These are phyloP conservation scores for Aspergillus pseudotamarii DNA, from an alignment of 2,329 filamentous ascomycete species.

Conservation along the genomic window DNA sequence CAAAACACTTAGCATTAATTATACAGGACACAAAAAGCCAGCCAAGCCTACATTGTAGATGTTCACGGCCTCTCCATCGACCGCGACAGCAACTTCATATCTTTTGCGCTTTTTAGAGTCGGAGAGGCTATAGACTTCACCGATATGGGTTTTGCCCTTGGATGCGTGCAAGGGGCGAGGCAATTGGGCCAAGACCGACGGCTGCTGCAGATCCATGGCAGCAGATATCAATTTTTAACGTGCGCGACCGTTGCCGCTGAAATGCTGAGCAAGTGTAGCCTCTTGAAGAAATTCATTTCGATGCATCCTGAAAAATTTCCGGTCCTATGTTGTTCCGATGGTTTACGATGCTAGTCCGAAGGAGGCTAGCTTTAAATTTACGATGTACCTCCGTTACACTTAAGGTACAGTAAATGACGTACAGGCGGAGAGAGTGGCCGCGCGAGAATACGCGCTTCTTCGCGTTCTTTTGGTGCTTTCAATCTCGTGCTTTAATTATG, in stretches of 20 bases:
- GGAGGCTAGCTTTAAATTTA: neutral
- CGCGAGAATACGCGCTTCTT: slow-evolving; percentile 23
- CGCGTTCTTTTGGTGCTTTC: slow-evolving; percentile 20
- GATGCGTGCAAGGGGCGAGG: slow-evolving; percentile 46
- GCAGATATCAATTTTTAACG: slow-evolving; percentile 1
- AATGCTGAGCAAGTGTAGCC: slow-evolving; percentile 1
- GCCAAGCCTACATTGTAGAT: slow-evolving; percentile 60
- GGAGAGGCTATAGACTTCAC: slow-evolving; percentile 56
- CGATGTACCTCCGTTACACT: neutral
- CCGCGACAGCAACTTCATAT: slow-evolving; percentile 61
- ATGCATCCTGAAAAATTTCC: slow-evolving; percentile 41
- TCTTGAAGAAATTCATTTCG: slow-evolving; percentile 22
- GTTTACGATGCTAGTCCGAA: slow-evolving; percentile 7
- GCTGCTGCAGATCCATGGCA: slow-evolving; percentile 48
- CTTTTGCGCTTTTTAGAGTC: slow-evolving; percentile 63
- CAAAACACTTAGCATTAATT: neutral
- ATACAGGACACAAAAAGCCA: neutral
- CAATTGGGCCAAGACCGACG: slow-evolving; percentile 49
- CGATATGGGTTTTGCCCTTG: slow-evolving; percentile 44
- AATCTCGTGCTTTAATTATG: slow-evolving; percentile 16
- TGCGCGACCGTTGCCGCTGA: slow-evolving; percentile 18
- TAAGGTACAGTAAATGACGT: slow-evolving; percentile 22
- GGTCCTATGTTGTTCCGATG: slow-evolving; percentile 33
- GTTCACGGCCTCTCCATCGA: slow-evolving; percentile 64
- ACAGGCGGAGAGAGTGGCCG: slow-evolving; percentile 10